Conservation (phyloP, 1,284 basidiomycete species). For the Leccinum glutinopallens region DNA sequence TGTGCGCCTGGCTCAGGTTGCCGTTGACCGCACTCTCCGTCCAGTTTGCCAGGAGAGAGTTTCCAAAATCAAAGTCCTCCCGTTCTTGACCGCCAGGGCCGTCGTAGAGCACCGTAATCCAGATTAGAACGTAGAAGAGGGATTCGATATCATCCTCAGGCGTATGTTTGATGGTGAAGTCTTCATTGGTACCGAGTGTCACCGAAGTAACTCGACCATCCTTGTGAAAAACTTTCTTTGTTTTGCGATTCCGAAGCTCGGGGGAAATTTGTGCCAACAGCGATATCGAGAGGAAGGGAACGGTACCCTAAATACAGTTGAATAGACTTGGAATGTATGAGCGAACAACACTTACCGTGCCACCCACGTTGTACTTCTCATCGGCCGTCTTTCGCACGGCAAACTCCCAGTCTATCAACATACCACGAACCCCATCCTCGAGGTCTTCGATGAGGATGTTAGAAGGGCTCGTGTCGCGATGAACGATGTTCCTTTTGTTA, state of each 20-base stretch:
- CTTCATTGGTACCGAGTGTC: not conserved
- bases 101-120: not conserved
- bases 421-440: not conserved
- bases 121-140: not conserved
- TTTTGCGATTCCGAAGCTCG: not conserved
- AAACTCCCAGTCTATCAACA: not conserved
- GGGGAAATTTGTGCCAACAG: not conserved
- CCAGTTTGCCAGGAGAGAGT: not conserved
- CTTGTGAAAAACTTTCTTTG: not conserved
- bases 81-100: not conserved
- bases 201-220: not conserved
- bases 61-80: not conserved
- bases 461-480: not conserved
- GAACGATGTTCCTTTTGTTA: not conserved
- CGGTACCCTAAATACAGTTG: not conserved
- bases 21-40: not conserved
- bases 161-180: conserved; percentile 1
- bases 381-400: not conserved
- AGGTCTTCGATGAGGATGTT: not conserved
- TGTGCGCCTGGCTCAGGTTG: not conserved
- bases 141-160: not conserved
- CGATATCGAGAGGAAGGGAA: not conserved
- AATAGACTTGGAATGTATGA: not conserved
- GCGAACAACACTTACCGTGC: not conserved
- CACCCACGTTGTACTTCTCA: not conserved